Conservation (phyloP, 208 protist species). For the Kentomonas sorsogonicus region DNA sequence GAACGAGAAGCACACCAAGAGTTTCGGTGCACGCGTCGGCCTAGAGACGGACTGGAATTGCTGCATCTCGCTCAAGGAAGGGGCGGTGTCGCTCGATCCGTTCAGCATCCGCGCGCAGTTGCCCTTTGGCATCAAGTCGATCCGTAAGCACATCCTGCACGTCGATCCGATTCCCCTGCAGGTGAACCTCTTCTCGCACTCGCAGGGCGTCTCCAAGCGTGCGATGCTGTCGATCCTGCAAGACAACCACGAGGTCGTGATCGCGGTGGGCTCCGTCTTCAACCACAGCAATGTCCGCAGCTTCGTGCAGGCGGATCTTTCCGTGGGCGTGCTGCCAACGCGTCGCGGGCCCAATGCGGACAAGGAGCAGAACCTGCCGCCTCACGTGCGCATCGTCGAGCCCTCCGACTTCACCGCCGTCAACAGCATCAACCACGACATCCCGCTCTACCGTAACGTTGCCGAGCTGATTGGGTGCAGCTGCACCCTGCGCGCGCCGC, state of each 20-base stretch:
- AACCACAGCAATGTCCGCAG: constrained; percentile 90
- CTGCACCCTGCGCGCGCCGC: constrained; percentile 69
- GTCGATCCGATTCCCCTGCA: constrained; percentile 94
- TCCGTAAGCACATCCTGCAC: constrained; percentile 89
- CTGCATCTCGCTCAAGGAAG: constrained; percentile 90
- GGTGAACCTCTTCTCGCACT: constrained; percentile 92
- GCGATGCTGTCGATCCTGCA: constrained; percentile 92
- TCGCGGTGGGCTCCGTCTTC: constrained; percentile 88
- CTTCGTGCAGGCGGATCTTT: constrained; percentile 89
- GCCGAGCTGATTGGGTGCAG: constrained; percentile 79
- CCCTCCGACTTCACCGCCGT: constrained; percentile 58
- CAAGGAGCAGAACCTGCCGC: constrained; percentile 53
- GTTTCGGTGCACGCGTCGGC: constrained; percentile 87
- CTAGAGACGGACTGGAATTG: constrained; percentile 95
- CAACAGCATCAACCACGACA: constrained; percentile 59
- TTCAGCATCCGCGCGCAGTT: constrained; percentile 89
- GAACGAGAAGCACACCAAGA: constrained; percentile 86
- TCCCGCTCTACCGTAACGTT: constrained; percentile 77
- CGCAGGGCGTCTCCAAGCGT: constrained; percentile 70
- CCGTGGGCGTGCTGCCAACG: constrained; percentile 85
- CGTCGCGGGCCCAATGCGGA: constrained; percentile 57
- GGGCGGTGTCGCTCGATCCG: constrained; percentile 72
- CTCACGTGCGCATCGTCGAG: constrained; percentile 55
- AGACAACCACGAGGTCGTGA: constrained; percentile 91
- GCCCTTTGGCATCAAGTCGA: constrained; percentile 91